These are phyloP conservation scores for Backusella tarrabulga DNA, from an alignment of 192 early-diverging fungal genomes.

Conservation along the genomic window DNA sequence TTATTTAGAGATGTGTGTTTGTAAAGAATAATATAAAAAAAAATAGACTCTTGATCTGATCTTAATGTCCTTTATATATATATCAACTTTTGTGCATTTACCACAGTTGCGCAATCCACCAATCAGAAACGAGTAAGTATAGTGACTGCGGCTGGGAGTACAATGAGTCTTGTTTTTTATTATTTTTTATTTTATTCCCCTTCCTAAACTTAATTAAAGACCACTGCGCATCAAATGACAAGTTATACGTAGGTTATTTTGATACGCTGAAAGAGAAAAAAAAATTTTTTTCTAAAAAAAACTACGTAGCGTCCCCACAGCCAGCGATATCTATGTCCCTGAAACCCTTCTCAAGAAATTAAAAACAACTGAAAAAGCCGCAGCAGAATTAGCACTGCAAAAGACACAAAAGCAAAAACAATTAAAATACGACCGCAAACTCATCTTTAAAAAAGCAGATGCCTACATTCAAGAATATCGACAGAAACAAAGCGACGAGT, in stretches of 20 bases:
- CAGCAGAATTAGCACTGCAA: conserved; percentile 53
- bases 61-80: neutral
- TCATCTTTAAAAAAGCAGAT: conserved; percentile 99
- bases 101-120: neutral
- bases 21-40: neutral
- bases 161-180: neutral
- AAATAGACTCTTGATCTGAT: neutral
- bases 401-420: conserved; percentile 50
- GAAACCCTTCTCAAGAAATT: conserved; percentile 84
- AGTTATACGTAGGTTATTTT: conserved; percentile 11
- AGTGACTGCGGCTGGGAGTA: neutral
- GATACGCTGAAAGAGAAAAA: neutral
- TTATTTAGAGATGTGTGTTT: neutral
- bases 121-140: neutral
- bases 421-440: conserved; percentile 73
- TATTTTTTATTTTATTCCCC: neutral
- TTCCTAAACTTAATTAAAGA: neutral
- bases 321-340: conserved; percentile 72
- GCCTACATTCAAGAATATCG: conserved; percentile 98
- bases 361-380: conserved; percentile 69
- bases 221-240: neutral
- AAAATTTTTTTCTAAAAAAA: neutral
- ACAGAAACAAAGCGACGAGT: conserved; percentile 83
- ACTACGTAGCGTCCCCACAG: conserved; percentile 46
- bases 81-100: neutral